These are phyloP conservation scores for Saccharum officinarum DNA, from an alignment of 176 grass and related monocot genomes.

Conservation along the genomic window DNA sequence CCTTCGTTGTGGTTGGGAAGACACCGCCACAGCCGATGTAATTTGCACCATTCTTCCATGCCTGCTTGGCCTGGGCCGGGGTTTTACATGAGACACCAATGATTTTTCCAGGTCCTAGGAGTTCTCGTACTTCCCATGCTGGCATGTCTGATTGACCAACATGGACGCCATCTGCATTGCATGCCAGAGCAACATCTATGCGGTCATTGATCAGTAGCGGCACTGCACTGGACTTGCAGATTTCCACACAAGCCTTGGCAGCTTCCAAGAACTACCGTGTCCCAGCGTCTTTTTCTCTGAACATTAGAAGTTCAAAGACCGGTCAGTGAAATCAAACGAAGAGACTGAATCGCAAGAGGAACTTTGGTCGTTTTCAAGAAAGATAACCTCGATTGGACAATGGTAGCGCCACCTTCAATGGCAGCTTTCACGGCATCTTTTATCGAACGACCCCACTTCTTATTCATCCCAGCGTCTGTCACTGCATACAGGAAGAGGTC, in stretches of 20 bases:
- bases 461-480: conserved; percentile 87
- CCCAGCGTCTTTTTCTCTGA: conserved; percentile 77
- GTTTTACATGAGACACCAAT: conserved; percentile 94
- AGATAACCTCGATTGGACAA: conserved; percentile 80
- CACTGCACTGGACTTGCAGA: conserved; percentile 70
- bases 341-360: not conserved
- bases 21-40: conserved; percentile 85
- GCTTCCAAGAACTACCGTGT: conserved; percentile 72
- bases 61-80: conserved; percentile 59
- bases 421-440: conserved; percentile 69
- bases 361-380: not conserved
- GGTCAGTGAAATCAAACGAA: not conserved
- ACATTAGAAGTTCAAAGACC: conserved; percentile 2
- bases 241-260: conserved; percentile 62
- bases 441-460: conserved; percentile 76
- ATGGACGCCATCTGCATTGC: conserved; percentile 84
- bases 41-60: conserved; percentile 75
- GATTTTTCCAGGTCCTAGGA: conserved; percentile 78
- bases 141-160: conserved; percentile 88
- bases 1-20: conserved; percentile 77
- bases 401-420: conserved; percentile 85
- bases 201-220: conserved; percentile 87
- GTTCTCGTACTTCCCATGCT: conserved; percentile 39
- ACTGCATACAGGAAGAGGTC: conserved; percentile 90
- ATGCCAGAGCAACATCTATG: conserved; percentile 77